These are phyloP conservation scores for Asclepias syriaca DNA, from an alignment of 257 asterid genomes.

Conservation along the genomic window DNA sequence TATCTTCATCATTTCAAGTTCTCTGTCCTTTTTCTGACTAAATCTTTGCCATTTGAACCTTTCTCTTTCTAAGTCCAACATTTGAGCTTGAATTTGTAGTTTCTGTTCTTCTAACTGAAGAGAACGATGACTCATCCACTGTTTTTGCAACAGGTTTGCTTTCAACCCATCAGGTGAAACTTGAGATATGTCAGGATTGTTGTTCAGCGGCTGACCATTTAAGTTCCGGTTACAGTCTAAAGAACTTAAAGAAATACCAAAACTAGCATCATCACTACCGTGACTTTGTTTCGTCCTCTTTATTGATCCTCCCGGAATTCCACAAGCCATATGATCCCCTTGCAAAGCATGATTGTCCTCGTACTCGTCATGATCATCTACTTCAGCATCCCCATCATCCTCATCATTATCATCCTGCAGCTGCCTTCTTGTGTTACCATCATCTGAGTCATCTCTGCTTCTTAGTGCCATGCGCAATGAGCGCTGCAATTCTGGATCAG, in stretches of 20 bases:
- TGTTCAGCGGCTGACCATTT: conserved; percentile 17
- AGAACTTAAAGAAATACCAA: conserved; percentile 18
- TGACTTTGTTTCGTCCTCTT: conserved; percentile 29
- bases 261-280: conserved; percentile 17
- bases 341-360: conserved; percentile 35
- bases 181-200: conserved; percentile 20
- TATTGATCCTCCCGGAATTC: conserved; percentile 17
- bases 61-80: conserved; percentile 43
- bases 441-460: conserved; percentile 54
- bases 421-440: conserved; percentile 28
- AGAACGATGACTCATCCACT: conserved; percentile 29
- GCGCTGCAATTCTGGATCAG: conserved; percentile 64
- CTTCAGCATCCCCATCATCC: conserved; percentile 42
- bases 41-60: conserved; percentile 40
- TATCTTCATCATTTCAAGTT: conserved; percentile 29
- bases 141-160: conserved; percentile 22
- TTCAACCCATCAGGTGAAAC: conserved; percentile 22
- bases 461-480: conserved; percentile 61
- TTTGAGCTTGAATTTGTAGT: conserved; percentile 34
- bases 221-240: conserved; percentile 25
- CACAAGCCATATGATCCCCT: conserved; percentile 23
- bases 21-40: conserved; percentile 38
- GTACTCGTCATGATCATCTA: conserved; percentile 40
- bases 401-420: conserved; percentile 52
- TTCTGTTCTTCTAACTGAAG: conserved; percentile 35